Base-by-base conservation (phyloP, 306 rosid genomes). In the Geum urbanum region DNA sequence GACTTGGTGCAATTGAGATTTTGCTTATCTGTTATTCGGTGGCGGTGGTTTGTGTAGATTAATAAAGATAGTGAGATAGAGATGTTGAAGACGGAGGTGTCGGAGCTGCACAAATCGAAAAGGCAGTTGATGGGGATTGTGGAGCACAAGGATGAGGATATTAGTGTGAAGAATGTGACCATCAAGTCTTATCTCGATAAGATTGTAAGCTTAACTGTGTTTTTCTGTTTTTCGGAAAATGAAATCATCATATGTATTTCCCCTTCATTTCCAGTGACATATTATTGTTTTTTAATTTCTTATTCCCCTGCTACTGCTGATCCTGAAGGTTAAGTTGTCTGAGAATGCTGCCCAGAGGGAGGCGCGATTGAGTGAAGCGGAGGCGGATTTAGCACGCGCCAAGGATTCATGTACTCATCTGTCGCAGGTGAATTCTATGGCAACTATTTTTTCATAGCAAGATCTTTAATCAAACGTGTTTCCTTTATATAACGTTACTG, bases 31-130 rank as follows among this genome's bases (percentile, higher is more conserved):
- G 44, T 16, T 61, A 57, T n/a, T 14, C 57, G 72, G 40, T 57
- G 62, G 69, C 76, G 67, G 91, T 80, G 92, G 80, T n/a, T n/a
- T n/a, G n/a, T n/a, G n/a, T n/a, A n/a, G n/a, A n/a, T n/a, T n/a
- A n/a, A n/a, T 77, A 94, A 87, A 82, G 96, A 90, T 71, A 85
- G 87, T 75, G 96, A 94, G 81, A 78, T 86, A 57, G 99, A 89
- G 87, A 86, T 89, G 87, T 60, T 91, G 67, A 86, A 69, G 71
- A 73, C 85, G 5, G 99, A 94, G 78, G 86, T 85, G 6, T 76
- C 72, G 0, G 97, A 94, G 74, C 79, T 91, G 74, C 99, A 86
- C 67, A 94, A 86, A 80, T 86, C 99, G 6, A 91, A 86, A 75
- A 83, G 97, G 84, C 90, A 91, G 88, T 78, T 94, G 74, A 72